Percentiles rank a stretch among this genome's conserved stretches.
These are phyloP conservation scores for Suillus variegatus DNA, from an alignment of 768 basidiomycete genomes.

Conservation along the genomic window DNA sequence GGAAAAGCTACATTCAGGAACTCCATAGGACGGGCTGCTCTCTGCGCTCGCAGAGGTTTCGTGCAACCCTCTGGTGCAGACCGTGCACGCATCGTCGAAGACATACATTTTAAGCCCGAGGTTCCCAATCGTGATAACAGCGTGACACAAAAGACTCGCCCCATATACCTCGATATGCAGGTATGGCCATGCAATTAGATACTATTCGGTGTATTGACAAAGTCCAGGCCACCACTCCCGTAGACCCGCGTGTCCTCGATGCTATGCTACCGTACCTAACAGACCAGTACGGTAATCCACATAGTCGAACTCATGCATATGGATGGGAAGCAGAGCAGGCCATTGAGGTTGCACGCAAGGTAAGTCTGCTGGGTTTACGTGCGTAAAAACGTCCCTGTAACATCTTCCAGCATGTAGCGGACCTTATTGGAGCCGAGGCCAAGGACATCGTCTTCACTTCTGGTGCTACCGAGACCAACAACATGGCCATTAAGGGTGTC, in stretches of 20 bases:
- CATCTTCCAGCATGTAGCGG: constrained; percentile 73
- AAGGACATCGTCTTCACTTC: constrained; percentile 99
- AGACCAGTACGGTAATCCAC: constrained; percentile 96
- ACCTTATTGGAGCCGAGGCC: constrained; percentile 88
- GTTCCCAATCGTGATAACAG: constrained; percentile 59
- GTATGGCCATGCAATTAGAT: constrained; percentile 39
- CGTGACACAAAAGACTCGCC: constrained; percentile 64
- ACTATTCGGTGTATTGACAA: constrained; percentile 12
- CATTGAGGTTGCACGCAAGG: constrained; percentile 90
- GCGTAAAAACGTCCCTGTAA: constrained; percentile 1
- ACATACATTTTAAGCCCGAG: constrained; percentile 87
- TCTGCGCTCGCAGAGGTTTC: constrained; percentile 52
- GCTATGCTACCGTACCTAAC: constrained; percentile 95
- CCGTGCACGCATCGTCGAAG: constrained; percentile 71
- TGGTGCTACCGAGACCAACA: constrained; percentile 97
- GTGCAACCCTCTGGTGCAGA: constrained; percentile 85
- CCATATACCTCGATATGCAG: constrained; percentile 99
- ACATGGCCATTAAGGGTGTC: constrained; percentile 96
- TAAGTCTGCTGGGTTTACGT: constrained; percentile 27
- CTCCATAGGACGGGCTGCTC: constrained; percentile 22
- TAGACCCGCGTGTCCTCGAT: constrained; percentile 96
- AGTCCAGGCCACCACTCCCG: constrained; percentile 89
- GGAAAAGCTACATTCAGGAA: constrained; percentile 27
- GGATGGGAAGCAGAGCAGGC: constrained; percentile 99
- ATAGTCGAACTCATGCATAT: constrained; percentile 97